Base-by-base conservation (phyloP, 257 asterid genomes). In the Linaria vulgaris region DNA sequence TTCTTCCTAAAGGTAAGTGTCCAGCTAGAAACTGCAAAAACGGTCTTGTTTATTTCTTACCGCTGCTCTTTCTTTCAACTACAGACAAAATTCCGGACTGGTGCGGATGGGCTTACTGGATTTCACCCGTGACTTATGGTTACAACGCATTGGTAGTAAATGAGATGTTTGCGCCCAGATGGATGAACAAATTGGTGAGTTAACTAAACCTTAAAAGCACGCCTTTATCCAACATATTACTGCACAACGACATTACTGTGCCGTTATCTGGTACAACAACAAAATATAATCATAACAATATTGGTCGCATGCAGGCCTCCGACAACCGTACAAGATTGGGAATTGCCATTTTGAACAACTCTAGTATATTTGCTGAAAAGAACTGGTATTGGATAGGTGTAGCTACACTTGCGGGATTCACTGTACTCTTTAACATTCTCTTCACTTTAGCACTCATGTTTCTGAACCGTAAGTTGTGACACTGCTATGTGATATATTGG, bases 81-180 rank as follows among this genome's bases (percentile, higher is more conserved):
- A 49, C 81, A 87, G 94, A 62, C 27, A 59, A 80, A 56, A 82
- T 84, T 37, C 95, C 95, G 0, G 81, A 59, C 55, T 87, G 95
- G 95, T 87, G 87, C 85, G 67, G 84, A 11, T 87, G 95, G 94
- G 95, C 69, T 9, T 79, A 61, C 43, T 87, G 95, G 94, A 22
- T 79, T 19, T 87, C 90, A 24, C 95, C 95, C 12, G 54, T 87
- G 66, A 71, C 66, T 67, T 84, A 84, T 17, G 85, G 80, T 5
- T 85, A 76, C 74, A 82, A 84, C 16, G 81, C 92, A 53, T 69
- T 84, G 11, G 80, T 71, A 30, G 82, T 85, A 10, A 87, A 87
- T 21, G 94, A 87, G 71, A 82, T 87, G 86, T 72, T 78, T 56
- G 79, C 85, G 48, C 69, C 82, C 11, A 71, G 90, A 76, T 84